phyloP scores from a whole-genome alignment of 1,139 yeast species.

The Magnusiomyces paraingens region DNA sequence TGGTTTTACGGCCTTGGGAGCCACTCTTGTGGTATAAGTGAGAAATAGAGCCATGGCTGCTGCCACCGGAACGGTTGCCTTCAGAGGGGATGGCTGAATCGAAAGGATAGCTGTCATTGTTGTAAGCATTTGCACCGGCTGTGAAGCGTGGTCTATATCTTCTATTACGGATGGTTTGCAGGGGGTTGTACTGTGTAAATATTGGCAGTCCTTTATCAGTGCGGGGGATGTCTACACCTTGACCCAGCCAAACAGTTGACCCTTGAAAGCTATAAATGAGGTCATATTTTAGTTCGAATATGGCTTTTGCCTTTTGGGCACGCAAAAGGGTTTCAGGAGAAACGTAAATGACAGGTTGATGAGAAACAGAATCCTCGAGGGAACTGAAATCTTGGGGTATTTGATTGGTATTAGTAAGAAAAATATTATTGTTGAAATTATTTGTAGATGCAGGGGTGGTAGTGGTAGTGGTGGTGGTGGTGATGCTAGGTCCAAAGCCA shows the following conservation, averaged over 20 bases:
- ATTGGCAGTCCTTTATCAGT: neutral
- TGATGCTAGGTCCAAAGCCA: neutral
- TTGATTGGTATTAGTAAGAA: neutral
- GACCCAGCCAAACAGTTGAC: neutral
- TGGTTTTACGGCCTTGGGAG: neutral
- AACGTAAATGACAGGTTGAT: neutral
- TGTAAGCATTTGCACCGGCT: neutral
- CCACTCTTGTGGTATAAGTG: neutral
- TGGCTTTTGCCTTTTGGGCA: conserved; percentile 1
- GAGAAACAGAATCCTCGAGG: no score
- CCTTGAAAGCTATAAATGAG: conserved; percentile 3
- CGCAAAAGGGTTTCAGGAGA: conserved; percentile 7
- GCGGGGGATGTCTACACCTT: neutral
- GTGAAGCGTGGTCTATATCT: neutral
- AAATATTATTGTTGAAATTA: neutral
- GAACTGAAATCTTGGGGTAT: no score
- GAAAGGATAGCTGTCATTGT: neutral
- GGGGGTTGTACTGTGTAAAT: conserved; percentile 5
- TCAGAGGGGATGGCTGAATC: conserved; percentile 20
- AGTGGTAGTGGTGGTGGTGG: neutral
- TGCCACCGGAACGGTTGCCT: conserved; percentile 5
- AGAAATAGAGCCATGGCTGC: neutral
- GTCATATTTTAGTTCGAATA: conserved; percentile 1
- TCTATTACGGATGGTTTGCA: conserved; percentile 9
- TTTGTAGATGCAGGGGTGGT: neutral